Evolutionary conservation across 116 monocot species (phyloP).

Genomic region (Cymodocea nodosa): DNA sequence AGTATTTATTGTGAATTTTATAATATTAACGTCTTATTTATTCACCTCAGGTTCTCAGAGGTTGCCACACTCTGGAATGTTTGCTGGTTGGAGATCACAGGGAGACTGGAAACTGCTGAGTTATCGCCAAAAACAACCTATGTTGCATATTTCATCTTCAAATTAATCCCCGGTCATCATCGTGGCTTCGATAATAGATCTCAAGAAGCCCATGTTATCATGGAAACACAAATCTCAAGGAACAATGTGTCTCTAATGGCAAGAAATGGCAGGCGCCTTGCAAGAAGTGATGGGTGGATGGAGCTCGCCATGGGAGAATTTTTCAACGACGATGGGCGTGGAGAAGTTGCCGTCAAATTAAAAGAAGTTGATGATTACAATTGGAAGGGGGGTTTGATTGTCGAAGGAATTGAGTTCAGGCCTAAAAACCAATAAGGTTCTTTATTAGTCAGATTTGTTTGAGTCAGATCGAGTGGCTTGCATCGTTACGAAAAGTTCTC

Average conservation of each 20-base stretch:
- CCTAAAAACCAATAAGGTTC: no score
- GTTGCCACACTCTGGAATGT: conserved; percentile 23
- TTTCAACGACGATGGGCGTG: no score
- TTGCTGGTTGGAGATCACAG: conserved; percentile 32
- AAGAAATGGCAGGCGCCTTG: no score
- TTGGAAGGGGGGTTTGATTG: conserved; percentile 21
- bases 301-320: conserved; percentile 30
- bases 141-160: conserved; percentile 18
- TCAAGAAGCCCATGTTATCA: no score
- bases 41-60: conserved; percentile 31
- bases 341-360: conserved; percentile 12
- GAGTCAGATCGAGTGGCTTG: no score
- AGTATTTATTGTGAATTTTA: no score
- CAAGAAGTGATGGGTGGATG: conserved; percentile 31
- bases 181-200: conserved; percentile 4
- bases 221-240: no score
- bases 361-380: conserved; percentile 3
- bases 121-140: conserved; percentile 29
- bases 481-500: no score
- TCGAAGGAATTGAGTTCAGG: no score
- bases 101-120: conserved; percentile 10
- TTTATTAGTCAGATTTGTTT: no score
- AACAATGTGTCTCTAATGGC: no score
- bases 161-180: neutral
- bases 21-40: neutral